Base-by-base conservation (phyloP, 306 rosid genomes). In the Corylus heterophylla region DNA sequence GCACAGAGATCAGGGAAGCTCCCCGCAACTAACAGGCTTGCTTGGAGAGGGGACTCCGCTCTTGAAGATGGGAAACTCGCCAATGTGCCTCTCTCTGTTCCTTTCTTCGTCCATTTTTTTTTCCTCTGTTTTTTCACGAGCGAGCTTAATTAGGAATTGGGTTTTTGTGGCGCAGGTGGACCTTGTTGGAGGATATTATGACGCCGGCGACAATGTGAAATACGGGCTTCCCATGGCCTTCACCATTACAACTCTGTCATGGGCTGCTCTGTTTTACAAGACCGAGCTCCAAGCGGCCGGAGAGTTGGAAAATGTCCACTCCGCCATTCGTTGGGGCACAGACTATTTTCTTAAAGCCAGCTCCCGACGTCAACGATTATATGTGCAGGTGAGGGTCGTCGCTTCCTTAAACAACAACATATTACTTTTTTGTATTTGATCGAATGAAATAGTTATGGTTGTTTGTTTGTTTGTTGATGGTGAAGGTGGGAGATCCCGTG, bases 1-100 rank as follows among this genome's bases (percentile, higher is more conserved):
- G 97, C 97, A 25, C 98, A 95, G 87, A 76, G 98, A 48, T 95
- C 98, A n/a, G 98, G 98, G n/a, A 95, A 91, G 64, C 94, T 95
- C 54, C 97, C 98, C 70, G 55, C 87, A 20, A 86, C 69, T 74
- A 79, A 87, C 12, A 85, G 98, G 80, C 86, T 82, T 0, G 72
- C 97, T 29, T 95, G 98, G 98, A 86, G 98, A 87, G 98, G 94
- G 52, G 98, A 95, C 84, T 95, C 98, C 0, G 98, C 86, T 7
- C 90, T 95, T 0, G 87, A 92, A 12, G 98, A 92, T 13, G 98
- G 98, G 17, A 84, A 91, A 77, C 81, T 78, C 0, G 94, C 69
- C 14, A 78, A 89, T 44, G 98, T 89, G 16, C 6, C 12, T 77
- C 3, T 72, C 9, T 71, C 45, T 29, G 13, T 20, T 50, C 20